These are phyloP conservation scores for Ambrosia trifida DNA, from an alignment of 129 eudicot species.

Conservation along the genomic window DNA sequence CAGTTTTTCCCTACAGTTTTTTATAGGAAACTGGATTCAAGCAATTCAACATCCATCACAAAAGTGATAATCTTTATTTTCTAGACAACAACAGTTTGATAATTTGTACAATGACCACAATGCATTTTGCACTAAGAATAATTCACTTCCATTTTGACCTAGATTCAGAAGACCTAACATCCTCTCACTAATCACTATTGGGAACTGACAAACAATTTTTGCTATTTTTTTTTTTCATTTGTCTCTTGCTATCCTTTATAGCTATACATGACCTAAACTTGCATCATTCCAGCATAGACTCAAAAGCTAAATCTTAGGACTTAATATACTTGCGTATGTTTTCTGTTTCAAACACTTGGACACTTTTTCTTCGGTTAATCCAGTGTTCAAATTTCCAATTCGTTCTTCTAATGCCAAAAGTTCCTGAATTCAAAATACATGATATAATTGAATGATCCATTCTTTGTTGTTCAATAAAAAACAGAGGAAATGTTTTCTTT, in stretches of 20 bases:
- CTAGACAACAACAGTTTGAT: conserved; percentile 12
- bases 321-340: too few relatives aligned
- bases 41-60: too few relatives aligned
- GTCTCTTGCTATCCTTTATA: background rate
- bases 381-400: too few relatives aligned
- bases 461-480: too few relatives aligned
- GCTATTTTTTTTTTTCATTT: background rate
- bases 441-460: too few relatives aligned
- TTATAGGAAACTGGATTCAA: background rate
- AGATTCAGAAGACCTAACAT: conserved; percentile 5
- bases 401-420: too few relatives aligned
- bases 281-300: too few relatives aligned
- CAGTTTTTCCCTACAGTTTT: background rate
- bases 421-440: too few relatives aligned
- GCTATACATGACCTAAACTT: background rate
- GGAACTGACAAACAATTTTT: background rate
- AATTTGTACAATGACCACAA: background rate
- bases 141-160: background rate
- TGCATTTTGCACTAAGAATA: conserved; percentile 1
- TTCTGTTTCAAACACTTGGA: too few relatives aligned
- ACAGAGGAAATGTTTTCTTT: too few relatives aligned
- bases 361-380: too few relatives aligned
- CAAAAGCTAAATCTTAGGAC: too few relatives aligned
- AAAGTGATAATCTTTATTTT: background rate
- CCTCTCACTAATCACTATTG: background rate